These are phyloP conservation scores for Fonsecaea pedrosoi DNA, from an alignment of 2,329 filamentous ascomycete genomes.

Conservation along the genomic window DNA sequence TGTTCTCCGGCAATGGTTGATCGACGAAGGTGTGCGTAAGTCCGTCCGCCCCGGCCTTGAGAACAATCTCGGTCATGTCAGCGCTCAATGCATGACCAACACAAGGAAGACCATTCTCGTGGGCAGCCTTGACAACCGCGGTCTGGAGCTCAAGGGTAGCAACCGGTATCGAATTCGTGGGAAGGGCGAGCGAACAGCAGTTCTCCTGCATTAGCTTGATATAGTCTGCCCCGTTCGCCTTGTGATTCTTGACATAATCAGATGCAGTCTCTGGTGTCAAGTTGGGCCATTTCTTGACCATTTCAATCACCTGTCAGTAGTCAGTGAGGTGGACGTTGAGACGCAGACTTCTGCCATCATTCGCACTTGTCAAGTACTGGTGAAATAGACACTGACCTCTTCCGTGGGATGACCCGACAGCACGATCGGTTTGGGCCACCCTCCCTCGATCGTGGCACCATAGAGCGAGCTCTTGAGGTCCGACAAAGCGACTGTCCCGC, in stretches of 20 bases:
- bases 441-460: slow-evolving; percentile 59
- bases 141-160: slow-evolving; percentile 50
- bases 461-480: slow-evolving; percentile 59
- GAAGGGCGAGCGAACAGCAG: slow-evolving; percentile 38
- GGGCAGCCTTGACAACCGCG: slow-evolving; percentile 38
- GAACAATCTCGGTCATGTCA: slow-evolving; percentile 39
- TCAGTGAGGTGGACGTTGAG: slow-evolving; percentile 5
- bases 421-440: slow-evolving; percentile 55
- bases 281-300: slow-evolving; percentile 57
- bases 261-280: slow-evolving; percentile 52
- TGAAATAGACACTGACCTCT: slow-evolving; percentile 31
- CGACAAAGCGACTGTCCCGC: slow-evolving; percentile 34
- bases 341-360: not conserved
- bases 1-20: slow-evolving; percentile 36
- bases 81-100: slow-evolving; percentile 37
- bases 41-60: slow-evolving; percentile 39
- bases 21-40: slow-evolving; percentile 42
- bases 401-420: slow-evolving; percentile 41
- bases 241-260: slow-evolving; percentile 36
- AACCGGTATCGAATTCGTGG: slow-evolving; percentile 39
- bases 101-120: slow-evolving; percentile 30
- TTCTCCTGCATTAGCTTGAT: slow-evolving; percentile 42
- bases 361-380: not conserved
- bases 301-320: slow-evolving; percentile 41
- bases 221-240: slow-evolving; percentile 38